Evolutionary conservation across 1,139 yeast species (phyloP).

Genomic region (Blastobotrys arbuscula): DNA sequence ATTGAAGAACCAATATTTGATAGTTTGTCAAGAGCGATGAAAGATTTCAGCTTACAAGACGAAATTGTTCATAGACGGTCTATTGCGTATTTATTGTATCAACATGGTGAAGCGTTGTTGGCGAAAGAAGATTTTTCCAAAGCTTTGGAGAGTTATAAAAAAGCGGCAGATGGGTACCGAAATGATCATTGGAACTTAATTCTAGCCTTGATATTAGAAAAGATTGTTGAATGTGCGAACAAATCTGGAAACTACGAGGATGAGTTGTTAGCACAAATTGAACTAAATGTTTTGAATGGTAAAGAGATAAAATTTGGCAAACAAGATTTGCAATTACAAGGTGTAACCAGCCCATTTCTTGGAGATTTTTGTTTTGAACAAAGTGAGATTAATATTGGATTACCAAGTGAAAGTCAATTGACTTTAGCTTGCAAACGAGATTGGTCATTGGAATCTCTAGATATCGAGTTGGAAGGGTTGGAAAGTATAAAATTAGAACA

Average conservation of each 20-base stretch:
- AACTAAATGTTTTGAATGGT: conserved; percentile 14
- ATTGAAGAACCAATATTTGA: conserved; percentile 26
- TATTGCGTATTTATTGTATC: conserved; percentile 42
- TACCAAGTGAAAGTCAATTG: conserved; percentile 23
- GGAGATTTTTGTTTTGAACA: conserved; percentile 24
- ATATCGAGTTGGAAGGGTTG: conserved; percentile 10
- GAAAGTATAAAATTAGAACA: conserved; percentile 19
- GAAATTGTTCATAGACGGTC: conserved; percentile 25
- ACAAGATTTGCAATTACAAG: conserved; percentile 2
- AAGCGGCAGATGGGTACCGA: conserved; percentile 25
- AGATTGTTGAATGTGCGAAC: conserved; percentile 20
- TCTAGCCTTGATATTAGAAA: conserved; percentile 18
- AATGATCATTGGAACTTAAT: conserved; percentile 27
- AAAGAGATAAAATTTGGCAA: conserved; percentile 1
- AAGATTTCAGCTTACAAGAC: conserved; percentile 19
- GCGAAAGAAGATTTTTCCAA: conserved; percentile 33
- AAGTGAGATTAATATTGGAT: conserved; percentile 23
- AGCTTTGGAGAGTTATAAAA: conserved; percentile 33
- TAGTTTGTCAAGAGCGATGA: conserved; percentile 23
- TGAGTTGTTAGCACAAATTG: conserved; percentile 21
- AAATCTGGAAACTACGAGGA: conserved; percentile 14
- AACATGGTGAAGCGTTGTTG: conserved; percentile 46
- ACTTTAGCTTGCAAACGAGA: conserved; percentile 15
- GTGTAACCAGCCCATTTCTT: conserved; percentile 13
- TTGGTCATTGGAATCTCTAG: conserved; percentile 12